A percentile compares a stretch with the other conserved stretches of the same genome.
These are phyloP conservation scores for Didymosphaeria variabile DNA, from an alignment of 2,329 filamentous ascomycete species.

Conservation along the genomic window DNA sequence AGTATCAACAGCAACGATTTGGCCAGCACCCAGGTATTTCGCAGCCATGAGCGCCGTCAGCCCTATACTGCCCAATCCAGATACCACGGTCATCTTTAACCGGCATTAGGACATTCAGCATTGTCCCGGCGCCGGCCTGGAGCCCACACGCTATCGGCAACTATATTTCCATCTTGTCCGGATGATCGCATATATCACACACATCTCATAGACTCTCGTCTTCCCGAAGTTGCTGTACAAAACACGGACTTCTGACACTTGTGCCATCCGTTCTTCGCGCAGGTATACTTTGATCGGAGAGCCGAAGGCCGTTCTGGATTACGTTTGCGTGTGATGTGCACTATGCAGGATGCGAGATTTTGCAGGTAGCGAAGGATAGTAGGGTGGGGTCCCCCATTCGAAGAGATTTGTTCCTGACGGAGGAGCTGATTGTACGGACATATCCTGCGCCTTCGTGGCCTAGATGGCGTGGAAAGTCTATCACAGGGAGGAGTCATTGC, in stretches of 20 bases:
- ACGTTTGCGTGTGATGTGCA: not conserved
- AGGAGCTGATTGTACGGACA: not conserved
- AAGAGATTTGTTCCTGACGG: not conserved
- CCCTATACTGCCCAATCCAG: too few relatives aligned
- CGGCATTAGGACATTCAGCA: too few relatives aligned
- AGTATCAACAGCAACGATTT: too few relatives aligned
- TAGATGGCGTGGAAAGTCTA: not conserved
- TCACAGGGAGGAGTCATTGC: slow-evolving; percentile 33
- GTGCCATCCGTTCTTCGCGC: not conserved
- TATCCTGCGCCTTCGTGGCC: slow-evolving; percentile 2
- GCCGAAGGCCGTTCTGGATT: not conserved
- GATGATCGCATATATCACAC: not conserved
- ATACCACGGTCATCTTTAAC: too few relatives aligned
- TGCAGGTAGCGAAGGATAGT: slow-evolving; percentile 1
- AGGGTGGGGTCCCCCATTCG: not conserved
- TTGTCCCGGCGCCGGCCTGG: too few relatives aligned
- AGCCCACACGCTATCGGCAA: too few relatives aligned
- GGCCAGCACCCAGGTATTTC: too few relatives aligned
- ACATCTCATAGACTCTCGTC: not conserved
- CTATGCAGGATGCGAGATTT: not conserved
- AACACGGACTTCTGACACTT: not conserved
- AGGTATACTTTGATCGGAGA: not conserved
- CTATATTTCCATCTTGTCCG: not conserved
- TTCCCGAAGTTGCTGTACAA: not conserved
- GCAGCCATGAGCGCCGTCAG: too few relatives aligned